These are phyloP conservation scores for Hypoxylon trugodes DNA, from an alignment of 495 filamentous ascomycete genomes.

Conservation along the genomic window DNA sequence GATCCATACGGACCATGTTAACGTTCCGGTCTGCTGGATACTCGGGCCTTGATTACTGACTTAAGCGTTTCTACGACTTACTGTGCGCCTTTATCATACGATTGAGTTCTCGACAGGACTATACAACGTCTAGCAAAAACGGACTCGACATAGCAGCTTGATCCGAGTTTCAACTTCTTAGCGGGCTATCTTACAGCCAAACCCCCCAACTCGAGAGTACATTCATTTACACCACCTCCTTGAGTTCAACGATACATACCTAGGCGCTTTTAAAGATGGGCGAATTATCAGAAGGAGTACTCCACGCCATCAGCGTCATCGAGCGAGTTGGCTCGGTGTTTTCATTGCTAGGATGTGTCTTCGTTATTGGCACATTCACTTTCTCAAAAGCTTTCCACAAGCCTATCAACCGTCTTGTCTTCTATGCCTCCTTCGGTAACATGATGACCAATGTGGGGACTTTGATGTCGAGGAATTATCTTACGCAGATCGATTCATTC, in stretches of 20 bases:
- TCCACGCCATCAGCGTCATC: constrained; percentile 63
- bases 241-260: background rate
- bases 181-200: background rate
- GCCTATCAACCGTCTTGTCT: constrained; percentile 89
- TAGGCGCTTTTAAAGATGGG: constrained; percentile 13
- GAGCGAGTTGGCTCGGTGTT: constrained; percentile 74
- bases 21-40: background rate
- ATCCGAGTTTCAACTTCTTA: background rate
- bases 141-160: background rate
- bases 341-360: constrained; percentile 74
- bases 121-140: constrained; percentile 3
- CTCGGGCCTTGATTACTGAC: constrained; percentile 7
- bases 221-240: background rate
- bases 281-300: constrained; percentile 35
- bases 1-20: constrained; percentile 7
- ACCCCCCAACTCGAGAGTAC: background rate
- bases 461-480: constrained; percentile 71
- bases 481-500: constrained; percentile 53
- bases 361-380: constrained; percentile 78
- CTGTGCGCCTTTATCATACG: background rate
- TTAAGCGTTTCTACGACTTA: constrained; percentile 2
- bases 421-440: constrained; percentile 87
- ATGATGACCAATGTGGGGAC: constrained; percentile 82
- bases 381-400: constrained; percentile 71
- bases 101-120: background rate